These are phyloP conservation scores for Colletotrichum australisinense DNA, from an alignment of 2,329 filamentous ascomycete genomes.

Conservation along the genomic window DNA sequence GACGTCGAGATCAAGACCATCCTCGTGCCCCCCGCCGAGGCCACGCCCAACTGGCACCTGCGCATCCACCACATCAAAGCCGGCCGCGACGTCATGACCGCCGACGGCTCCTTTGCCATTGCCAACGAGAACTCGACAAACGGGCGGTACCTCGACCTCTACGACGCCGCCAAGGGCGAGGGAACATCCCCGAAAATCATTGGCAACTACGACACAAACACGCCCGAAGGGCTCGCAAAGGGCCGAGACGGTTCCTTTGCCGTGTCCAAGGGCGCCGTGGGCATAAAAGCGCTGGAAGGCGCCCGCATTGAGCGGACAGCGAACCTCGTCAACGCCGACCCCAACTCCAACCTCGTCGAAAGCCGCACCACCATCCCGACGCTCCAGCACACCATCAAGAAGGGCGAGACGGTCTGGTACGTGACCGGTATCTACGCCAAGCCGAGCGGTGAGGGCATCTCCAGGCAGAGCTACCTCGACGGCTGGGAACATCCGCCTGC, in stretches of 20 bases:
- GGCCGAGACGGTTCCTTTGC: slow-evolving; percentile 66
- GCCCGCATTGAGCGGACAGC: slow-evolving; percentile 61
- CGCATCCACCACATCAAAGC: slow-evolving; percentile 72
- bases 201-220: slow-evolving; percentile 69
- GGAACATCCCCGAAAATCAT: slow-evolving; percentile 67
- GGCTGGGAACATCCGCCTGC: slow-evolving; percentile 70
- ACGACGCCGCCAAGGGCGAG: slow-evolving; percentile 53
- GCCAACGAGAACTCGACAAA: slow-evolving; percentile 61
- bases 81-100: slow-evolving; percentile 73
- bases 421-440: slow-evolving; percentile 78
- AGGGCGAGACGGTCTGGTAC: slow-evolving; percentile 73
- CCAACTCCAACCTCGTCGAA: slow-evolving; percentile 82
- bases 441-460: slow-evolving; percentile 65
- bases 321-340: slow-evolving; percentile 79
- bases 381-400: slow-evolving; percentile 69
- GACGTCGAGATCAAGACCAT: slow-evolving; percentile 76
- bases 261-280: slow-evolving; percentile 66
- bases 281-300: slow-evolving; percentile 67
- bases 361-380: slow-evolving; percentile 78
- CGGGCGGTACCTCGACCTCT: slow-evolving; percentile 62
- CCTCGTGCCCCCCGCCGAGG: slow-evolving; percentile 69
- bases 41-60: slow-evolving; percentile 76
- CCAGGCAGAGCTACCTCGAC: slow-evolving; percentile 64
- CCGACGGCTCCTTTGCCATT: slow-evolving; percentile 81
- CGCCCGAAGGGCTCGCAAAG: slow-evolving; percentile 63